A percentile compares a stretch with the other conserved stretches of the same genome.
These are phyloP conservation scores for Echinochloa phyllopogon DNA, from an alignment of 176 grass and related monocot species.

Conservation along the genomic window DNA sequence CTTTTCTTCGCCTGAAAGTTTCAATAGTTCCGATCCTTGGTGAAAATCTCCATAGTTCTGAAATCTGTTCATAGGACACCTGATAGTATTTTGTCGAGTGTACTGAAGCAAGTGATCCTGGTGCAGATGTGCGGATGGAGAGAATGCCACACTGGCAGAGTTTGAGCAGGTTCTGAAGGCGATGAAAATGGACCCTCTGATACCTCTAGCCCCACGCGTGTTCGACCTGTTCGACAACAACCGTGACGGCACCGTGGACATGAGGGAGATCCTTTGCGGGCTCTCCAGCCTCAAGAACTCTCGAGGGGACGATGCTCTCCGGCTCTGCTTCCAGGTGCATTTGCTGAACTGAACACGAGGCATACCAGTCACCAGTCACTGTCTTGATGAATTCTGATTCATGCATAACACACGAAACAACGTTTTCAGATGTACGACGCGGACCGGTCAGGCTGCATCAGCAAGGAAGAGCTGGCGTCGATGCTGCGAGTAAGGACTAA, in stretches of 20 bases:
- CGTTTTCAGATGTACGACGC: slow-evolving; percentile 70
- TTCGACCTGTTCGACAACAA: slow-evolving; percentile 84
- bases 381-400: not conserved
- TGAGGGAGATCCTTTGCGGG: slow-evolving; percentile 78
- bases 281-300: slow-evolving; percentile 74
- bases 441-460: slow-evolving; percentile 72
- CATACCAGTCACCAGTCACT: not conserved
- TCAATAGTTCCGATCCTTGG: not conserved
- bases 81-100: not conserved
- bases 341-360: not conserved
- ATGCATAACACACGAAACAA: not conserved
- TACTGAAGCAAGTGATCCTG: not conserved
- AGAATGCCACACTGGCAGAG: slow-evolving; percentile 62
- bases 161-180: slow-evolving; percentile 78
- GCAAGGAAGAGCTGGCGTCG: slow-evolving; percentile 77
- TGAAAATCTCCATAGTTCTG: not conserved
- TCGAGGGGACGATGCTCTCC: slow-evolving; percentile 58
- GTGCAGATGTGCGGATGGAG: slow-evolving; percentile 75
- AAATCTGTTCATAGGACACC: not conserved
- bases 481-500: slow-evolving; percentile 64
- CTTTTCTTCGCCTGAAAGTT: not conserved
- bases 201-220: slow-evolving; percentile 61
- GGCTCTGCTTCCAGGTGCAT: slow-evolving; percentile 68
- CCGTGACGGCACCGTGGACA: slow-evolving; percentile 73
- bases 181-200: slow-evolving; percentile 65